Conservation (phyloP, 345 rosid genomes). For the Brassica incana region DNA sequence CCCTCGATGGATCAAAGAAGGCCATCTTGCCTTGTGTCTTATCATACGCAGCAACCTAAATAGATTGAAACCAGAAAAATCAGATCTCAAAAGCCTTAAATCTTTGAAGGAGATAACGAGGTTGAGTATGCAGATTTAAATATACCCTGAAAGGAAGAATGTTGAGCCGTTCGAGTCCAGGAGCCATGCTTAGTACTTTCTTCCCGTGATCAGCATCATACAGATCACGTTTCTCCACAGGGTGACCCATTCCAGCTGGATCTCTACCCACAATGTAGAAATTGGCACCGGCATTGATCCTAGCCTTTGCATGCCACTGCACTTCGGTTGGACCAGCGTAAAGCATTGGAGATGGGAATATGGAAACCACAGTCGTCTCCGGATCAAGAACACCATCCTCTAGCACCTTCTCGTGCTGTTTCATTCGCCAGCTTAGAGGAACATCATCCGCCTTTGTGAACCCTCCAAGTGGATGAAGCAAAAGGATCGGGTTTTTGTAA, state of each 20-base stretch:
- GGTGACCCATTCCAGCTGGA: slow-evolving; percentile 99
- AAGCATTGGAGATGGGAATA: slow-evolving; percentile 98
- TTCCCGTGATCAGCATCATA: slow-evolving; percentile 98
- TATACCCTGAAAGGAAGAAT: slow-evolving; percentile 94
- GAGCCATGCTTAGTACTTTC: slow-evolving; percentile 95
- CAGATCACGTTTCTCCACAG: slow-evolving; percentile 84
- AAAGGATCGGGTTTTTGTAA: slow-evolving; percentile 79
- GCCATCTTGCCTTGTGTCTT: slow-evolving; percentile 98
- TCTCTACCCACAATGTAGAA: slow-evolving; percentile 97
- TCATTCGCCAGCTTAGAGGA: slow-evolving; percentile 94
- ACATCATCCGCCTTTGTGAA: slow-evolving; percentile 96
- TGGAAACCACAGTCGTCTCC: slow-evolving; percentile 89
- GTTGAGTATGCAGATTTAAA: not conserved
- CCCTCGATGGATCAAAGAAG: slow-evolving; percentile 83
- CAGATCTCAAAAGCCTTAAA: slow-evolving; percentile 6
- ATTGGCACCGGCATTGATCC: slow-evolving; percentile 95
- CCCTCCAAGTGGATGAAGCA: slow-evolving; percentile 95
- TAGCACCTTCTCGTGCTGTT: slow-evolving; percentile 95
- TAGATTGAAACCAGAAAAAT: not conserved
- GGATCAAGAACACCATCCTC: slow-evolving; percentile 99
- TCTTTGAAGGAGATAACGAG: not conserved
- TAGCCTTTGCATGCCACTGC: slow-evolving; percentile 98
- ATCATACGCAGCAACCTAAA: slow-evolving; percentile 90
- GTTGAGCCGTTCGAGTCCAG: slow-evolving; percentile 88
- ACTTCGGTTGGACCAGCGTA: slow-evolving; percentile 99